These are phyloP conservation scores for Echria macrotheca DNA, from an alignment of 495 filamentous ascomycete species.

Conservation along the genomic window DNA sequence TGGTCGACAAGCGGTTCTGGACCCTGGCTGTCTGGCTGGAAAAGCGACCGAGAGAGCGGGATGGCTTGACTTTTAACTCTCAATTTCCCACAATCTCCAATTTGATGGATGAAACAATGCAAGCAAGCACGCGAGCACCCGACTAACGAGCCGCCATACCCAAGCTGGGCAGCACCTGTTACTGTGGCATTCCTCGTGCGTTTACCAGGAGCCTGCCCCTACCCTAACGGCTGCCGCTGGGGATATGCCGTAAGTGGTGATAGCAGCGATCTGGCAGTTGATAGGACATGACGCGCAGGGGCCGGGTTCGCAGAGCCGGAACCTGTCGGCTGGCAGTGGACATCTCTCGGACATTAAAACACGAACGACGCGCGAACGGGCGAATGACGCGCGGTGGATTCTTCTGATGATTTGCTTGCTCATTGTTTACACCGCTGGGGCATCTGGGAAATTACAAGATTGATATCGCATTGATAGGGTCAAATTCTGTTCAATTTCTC, in stretches of 20 bases:
- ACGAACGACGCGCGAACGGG: slow-evolving; percentile 1
- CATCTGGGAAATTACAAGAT: neutral
- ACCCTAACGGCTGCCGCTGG: neutral
- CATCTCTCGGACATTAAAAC: slow-evolving; percentile 3
- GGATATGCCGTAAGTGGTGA: neutral
- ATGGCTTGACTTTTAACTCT: too few relatives aligned
- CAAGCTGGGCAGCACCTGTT: neutral
- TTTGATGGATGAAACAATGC: neutral
- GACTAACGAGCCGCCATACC: slow-evolving; percentile 1
- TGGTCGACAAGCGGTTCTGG: too few relatives aligned
- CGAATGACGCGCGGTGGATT: neutral
- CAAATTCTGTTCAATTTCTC: too few relatives aligned
- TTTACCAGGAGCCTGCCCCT: too few relatives aligned
- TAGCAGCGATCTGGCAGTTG: neutral
- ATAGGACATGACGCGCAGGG: neutral
- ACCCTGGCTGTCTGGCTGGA: too few relatives aligned
- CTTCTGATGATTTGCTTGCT: neutral
- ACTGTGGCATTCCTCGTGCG: too few relatives aligned
- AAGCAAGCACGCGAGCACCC: too few relatives aligned
- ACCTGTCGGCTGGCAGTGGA: neutral
- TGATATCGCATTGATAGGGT: slow-evolving; percentile 3
- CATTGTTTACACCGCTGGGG: too few relatives aligned
- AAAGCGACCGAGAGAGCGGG: too few relatives aligned
- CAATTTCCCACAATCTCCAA: neutral
- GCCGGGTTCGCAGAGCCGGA: neutral